These are phyloP conservation scores for Thozetella sp. DNA, from an alignment of 495 filamentous ascomycete genomes.

Conservation along the genomic window DNA sequence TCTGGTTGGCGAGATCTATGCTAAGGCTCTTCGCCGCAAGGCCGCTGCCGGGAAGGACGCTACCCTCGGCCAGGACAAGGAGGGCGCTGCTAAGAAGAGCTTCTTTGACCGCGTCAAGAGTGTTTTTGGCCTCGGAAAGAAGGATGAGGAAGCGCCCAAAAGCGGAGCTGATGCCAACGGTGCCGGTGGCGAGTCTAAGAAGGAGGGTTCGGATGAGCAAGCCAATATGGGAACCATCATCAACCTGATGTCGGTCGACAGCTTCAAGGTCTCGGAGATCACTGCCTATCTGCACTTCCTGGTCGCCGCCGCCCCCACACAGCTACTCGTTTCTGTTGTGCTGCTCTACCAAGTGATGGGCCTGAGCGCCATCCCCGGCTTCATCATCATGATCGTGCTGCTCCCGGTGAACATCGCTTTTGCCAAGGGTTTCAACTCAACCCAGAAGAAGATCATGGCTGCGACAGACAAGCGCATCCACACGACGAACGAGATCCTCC, in stretches of 20 bases:
- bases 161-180: slow-evolving; percentile 13
- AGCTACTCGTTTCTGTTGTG: slow-evolving; percentile 68
- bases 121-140: slow-evolving; percentile 63
- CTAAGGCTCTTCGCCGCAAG: slow-evolving; percentile 92
- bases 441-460: slow-evolving; percentile 88
- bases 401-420: slow-evolving; percentile 88
- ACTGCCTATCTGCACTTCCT: slow-evolving; percentile 91
- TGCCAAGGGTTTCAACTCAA: slow-evolving; percentile 77
- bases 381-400: slow-evolving; percentile 86
- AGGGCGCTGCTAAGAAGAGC: slow-evolving; percentile 39
- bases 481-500: slow-evolving; percentile 93
- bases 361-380: slow-evolving; percentile 89
- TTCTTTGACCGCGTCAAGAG: slow-evolving; percentile 46
- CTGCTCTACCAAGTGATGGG: slow-evolving; percentile 90
- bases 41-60: slow-evolving; percentile 77
- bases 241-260: slow-evolving; percentile 98
- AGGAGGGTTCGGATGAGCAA: slow-evolving; percentile 60
- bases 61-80: slow-evolving; percentile 57
- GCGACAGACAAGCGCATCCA: slow-evolving; percentile 97
- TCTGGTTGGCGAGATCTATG: slow-evolving; percentile 96
- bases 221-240: slow-evolving; percentile 96
- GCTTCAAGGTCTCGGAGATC: slow-evolving; percentile 95
- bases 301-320: slow-evolving; percentile 81
- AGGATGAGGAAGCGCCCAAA: slow-evolving; percentile 33
- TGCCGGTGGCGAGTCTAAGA: slow-evolving; percentile 36